Evolutionary conservation across 2,329 filamentous ascomycete genomes (phyloP).

Genomic region (Colletotrichum sp.): DNA sequence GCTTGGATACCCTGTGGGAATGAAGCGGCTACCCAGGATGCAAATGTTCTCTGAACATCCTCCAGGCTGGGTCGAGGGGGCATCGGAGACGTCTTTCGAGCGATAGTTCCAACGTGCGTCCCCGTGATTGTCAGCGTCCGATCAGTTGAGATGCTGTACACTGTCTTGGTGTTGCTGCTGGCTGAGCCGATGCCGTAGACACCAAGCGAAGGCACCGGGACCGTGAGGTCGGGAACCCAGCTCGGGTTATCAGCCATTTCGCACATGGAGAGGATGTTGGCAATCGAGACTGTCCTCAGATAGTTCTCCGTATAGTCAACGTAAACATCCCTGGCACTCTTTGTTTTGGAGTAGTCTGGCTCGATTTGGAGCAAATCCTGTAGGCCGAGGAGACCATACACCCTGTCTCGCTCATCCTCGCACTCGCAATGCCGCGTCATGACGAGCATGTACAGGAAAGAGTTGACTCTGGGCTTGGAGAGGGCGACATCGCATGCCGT

Average conservation of each 20-base stretch:
- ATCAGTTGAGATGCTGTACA: neutral
- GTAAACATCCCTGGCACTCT: neutral
- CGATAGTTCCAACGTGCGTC: neutral
- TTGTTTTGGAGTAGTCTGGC: neutral
- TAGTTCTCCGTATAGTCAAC: neutral
- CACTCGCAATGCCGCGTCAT: neutral
- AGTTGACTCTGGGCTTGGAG: neutral
- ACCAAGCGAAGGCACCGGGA: neutral
- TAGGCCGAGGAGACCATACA: neutral
- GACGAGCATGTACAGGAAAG: neutral
- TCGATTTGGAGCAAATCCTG: neutral
- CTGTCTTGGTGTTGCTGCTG: neutral
- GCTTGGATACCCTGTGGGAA: neutral
- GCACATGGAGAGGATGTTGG: neutral
- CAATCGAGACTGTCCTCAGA: neutral
- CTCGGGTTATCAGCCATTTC: neutral
- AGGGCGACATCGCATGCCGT: neutral
- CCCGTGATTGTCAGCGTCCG: neutral
- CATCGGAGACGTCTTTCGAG: neutral
- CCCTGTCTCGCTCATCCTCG: neutral
- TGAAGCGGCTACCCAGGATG: accelerated
- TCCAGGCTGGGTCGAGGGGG: neutral
- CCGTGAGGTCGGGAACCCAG: neutral
- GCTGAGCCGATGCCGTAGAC: neutral
- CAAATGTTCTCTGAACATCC: neutral